Percentiles rank a stretch among this genome's conserved stretches.
phyloP scores from a whole-genome alignment of 163 green algal species.

The Dunaliella salina region DNA sequence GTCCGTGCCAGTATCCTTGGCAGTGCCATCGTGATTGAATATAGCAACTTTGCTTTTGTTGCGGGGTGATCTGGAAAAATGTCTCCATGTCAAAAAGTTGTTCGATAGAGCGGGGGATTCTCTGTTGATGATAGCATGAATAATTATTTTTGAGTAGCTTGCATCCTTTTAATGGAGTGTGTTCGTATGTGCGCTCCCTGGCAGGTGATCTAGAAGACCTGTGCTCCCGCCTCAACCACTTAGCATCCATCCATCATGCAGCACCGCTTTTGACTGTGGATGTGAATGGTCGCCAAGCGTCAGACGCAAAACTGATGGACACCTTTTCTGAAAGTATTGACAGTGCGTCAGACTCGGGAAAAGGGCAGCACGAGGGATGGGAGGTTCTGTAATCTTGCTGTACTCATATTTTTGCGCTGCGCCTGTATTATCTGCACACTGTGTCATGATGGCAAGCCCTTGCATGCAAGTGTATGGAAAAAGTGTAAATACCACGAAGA shows the following conservation, averaged over 20 bases:
- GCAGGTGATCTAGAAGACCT: conserved; percentile 64
- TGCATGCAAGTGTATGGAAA: too few species aligned
- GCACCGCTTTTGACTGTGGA: conserved; percentile 35
- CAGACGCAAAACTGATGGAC: neutral
- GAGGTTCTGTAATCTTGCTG: neutral
- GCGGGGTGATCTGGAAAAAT: too few species aligned
- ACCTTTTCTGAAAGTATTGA: neutral
- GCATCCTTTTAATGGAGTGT: neutral
- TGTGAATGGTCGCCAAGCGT: neutral
- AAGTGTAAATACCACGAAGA: too few species aligned
- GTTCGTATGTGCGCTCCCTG: neutral
- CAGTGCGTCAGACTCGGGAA: too few species aligned
- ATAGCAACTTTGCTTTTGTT: neutral
- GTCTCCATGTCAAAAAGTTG: neutral
- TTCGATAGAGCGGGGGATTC: neutral
- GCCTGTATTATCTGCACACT: too few species aligned
- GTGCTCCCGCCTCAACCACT: conserved; percentile 37
- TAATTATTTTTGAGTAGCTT: neutral
- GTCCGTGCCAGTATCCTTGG: neutral
- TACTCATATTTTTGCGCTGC: too few species aligned
- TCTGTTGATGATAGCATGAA: neutral
- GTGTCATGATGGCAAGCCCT: too few species aligned
- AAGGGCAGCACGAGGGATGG: neutral
- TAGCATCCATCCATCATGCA: conserved; percentile 37
- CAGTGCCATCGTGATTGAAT: neutral